These are phyloP conservation scores for Borealophlyctis nickersoniae DNA, from an alignment of 192 early-diverging fungal species.

Conservation along the genomic window DNA sequence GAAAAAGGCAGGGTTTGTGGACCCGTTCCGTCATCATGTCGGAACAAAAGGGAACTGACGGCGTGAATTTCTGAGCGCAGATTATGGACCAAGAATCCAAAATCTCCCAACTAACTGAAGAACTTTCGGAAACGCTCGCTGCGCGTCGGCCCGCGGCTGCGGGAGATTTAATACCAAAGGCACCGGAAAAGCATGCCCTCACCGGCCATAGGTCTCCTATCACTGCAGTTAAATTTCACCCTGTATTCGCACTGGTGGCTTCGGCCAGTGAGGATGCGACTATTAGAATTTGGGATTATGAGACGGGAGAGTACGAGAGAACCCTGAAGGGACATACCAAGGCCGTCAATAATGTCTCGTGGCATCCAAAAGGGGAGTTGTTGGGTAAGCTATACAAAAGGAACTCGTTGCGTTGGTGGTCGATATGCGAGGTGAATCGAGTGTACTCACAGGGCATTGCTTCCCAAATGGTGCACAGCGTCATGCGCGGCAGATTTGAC, in stretches of 20 bases:
- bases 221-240: conserved; percentile 82
- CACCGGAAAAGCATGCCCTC: conserved; percentile 71
- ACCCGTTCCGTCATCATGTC: neutral
- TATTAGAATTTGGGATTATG: conserved; percentile 91
- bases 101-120: conserved; percentile 57
- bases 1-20: conserved; percentile 60
- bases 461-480: conserved; percentile 38
- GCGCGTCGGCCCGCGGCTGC: conserved; percentile 25
- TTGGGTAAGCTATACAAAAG: conserved; percentile 53
- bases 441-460: conserved; percentile 9
- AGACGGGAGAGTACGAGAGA: conserved; percentile 87
- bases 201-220: conserved; percentile 79
- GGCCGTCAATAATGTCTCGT: conserved; percentile 84
- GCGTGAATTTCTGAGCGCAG: conserved; percentile 46
- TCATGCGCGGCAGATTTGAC: conserved; percentile 90
- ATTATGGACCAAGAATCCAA: conserved; percentile 91
- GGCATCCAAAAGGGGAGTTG: conserved; percentile 75
- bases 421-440: neutral
- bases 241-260: conserved; percentile 76
- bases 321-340: conserved; percentile 96
- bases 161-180: conserved; percentile 78
- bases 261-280: conserved; percentile 89
- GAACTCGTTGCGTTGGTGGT: neutral
- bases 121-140: conserved; percentile 21
- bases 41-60: conserved; percentile 6